Conservation (phyloP, 2,329 filamentous ascomycete species). For the Paracorniculantispora psalliotae region DNA sequence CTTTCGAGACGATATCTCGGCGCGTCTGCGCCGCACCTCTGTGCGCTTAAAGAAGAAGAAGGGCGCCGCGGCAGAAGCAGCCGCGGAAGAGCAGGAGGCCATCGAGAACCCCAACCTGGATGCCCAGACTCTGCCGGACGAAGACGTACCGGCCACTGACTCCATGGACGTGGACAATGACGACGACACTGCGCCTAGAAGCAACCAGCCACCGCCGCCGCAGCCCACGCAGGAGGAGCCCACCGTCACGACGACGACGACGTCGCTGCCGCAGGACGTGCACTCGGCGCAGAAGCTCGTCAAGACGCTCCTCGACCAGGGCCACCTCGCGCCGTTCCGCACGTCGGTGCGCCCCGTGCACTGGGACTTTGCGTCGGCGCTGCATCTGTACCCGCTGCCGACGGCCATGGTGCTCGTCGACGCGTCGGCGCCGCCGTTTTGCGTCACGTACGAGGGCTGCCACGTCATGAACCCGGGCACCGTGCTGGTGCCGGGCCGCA, state of each 20-base stretch:
- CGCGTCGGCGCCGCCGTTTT: slow-evolving; percentile 74
- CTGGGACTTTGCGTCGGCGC: slow-evolving; percentile 75
- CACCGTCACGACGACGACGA: slow-evolving; percentile 14
- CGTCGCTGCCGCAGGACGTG: slow-evolving; percentile 42
- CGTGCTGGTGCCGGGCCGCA: slow-evolving; percentile 64
- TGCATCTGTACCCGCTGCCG: slow-evolving; percentile 85
- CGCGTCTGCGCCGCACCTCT: slow-evolving; percentile 69
- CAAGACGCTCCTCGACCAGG: slow-evolving; percentile 88
- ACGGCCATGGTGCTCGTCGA: slow-evolving; percentile 81
- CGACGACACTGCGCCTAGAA: background rate
- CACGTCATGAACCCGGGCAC: slow-evolving; percentile 90
- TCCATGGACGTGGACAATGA: slow-evolving; percentile 37
- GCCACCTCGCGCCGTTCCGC: slow-evolving; percentile 81
- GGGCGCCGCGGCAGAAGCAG: background rate
- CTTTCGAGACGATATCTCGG: slow-evolving; percentile 80
- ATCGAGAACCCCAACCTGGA: slow-evolving; percentile 22
- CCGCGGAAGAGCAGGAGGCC: slow-evolving; percentile 28
- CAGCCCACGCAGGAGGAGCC: slow-evolving; percentile 13
- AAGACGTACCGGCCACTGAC: slow-evolving; percentile 18
- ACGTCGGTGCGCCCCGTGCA: slow-evolving; percentile 74
- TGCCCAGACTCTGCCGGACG: slow-evolving; percentile 11
- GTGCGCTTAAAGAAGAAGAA: slow-evolving; percentile 58
- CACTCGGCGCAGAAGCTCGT: slow-evolving; percentile 70
- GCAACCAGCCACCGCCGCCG: background rate
- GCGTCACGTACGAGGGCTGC: slow-evolving; percentile 89